A percentile compares a stretch with the other conserved stretches of the same genome.
phyloP scores from a whole-genome alignment of 1,284 basidiomycete genomes.

The Pascua guehoae region DNA sequence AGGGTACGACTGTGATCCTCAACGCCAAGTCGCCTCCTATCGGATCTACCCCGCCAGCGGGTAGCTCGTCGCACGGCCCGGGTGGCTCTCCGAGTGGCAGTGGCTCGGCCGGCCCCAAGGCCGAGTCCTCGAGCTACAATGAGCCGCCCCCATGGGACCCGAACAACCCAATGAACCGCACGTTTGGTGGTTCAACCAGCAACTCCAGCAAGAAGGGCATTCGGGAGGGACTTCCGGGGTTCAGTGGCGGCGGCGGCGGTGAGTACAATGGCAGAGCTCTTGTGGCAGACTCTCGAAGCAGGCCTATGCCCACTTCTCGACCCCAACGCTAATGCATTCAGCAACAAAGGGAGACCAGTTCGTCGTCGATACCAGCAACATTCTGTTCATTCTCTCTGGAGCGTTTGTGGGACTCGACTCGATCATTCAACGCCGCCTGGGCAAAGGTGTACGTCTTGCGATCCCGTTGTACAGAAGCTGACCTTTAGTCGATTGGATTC shows the following conservation, averaged over 20 bases:
- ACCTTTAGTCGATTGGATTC: conserved; percentile 76
- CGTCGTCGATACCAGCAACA: conserved; percentile 60
- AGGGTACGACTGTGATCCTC: conserved; percentile 78
- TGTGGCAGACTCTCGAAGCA: not conserved
- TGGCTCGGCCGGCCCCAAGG: conserved; percentile 18
- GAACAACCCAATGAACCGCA: conserved; percentile 39
- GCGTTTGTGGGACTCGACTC: conserved; percentile 90
- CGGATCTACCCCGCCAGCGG: conserved; percentile 46
- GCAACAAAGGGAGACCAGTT: conserved; percentile 44
- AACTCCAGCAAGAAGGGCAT: conserved; percentile 39
- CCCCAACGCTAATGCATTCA: not conserved
- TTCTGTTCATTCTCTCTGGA: conserved; percentile 85
- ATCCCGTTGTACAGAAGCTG: conserved; percentile 1
- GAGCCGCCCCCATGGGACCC: conserved; percentile 41
- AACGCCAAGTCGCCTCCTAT: conserved; percentile 56
- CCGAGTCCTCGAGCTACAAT: conserved; percentile 18
- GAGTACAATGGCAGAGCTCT: not conserved
- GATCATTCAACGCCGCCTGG: conserved; percentile 70
- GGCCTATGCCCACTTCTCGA: not conserved
- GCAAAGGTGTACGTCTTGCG: conserved; percentile 66
- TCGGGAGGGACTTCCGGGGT: conserved; percentile 42
- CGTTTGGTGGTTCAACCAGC: conserved; percentile 17
- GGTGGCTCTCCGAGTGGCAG: not conserved
- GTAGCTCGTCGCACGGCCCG: conserved; percentile 18
- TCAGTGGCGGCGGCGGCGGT: conserved; percentile 36